These are phyloP conservation scores for Pyrus betulifolia DNA, from an alignment of 306 rosid species.

Conservation along the genomic window DNA sequence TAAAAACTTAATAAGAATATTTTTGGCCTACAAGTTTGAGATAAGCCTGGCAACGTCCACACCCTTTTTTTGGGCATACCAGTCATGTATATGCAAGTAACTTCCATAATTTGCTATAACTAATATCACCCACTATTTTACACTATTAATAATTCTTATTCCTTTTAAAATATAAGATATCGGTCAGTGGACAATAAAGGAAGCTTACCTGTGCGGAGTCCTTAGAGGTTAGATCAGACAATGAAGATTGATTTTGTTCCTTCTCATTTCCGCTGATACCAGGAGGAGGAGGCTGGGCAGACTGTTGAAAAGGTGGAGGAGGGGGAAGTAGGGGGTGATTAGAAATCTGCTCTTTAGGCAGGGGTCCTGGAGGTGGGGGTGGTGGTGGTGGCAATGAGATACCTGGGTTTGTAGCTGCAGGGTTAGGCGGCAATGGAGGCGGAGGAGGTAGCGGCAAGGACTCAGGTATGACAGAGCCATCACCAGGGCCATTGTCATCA, in stretches of 20 bases:
- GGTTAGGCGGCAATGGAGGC: slow-evolving; percentile 91
- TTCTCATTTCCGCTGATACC: slow-evolving; percentile 51
- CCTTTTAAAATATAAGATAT: slow-evolving; percentile 2
- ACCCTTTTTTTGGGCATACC: slow-evolving; percentile 9
- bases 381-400: slow-evolving; percentile 74
- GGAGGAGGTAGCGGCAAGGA: slow-evolving; percentile 95
- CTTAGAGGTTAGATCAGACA: slow-evolving; percentile 45
- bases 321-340: slow-evolving; percentile 58
- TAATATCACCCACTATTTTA: neutral
- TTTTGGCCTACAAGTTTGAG: neutral
- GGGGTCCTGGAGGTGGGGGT: slow-evolving; percentile 94
- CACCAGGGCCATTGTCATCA: slow-evolving; percentile 35
- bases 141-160: neutral
- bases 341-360: slow-evolving; percentile 65
- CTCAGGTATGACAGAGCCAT: slow-evolving; percentile 55
- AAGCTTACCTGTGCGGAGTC: slow-evolving; percentile 53
- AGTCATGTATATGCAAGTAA: neutral
- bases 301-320: slow-evolving; percentile 66
- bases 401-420: slow-evolving; percentile 43
- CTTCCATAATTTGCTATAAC: slow-evolving; percentile 3
- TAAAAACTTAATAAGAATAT: slow-evolving; percentile 7
- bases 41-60: neutral
- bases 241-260: slow-evolving; percentile 49
- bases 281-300: slow-evolving; percentile 61
- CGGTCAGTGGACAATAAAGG: slow-evolving; percentile 3